phyloP scores from a whole-genome alignment of 2,329 filamentous ascomycete genomes.

The Hypoxylon sp. region DNA sequence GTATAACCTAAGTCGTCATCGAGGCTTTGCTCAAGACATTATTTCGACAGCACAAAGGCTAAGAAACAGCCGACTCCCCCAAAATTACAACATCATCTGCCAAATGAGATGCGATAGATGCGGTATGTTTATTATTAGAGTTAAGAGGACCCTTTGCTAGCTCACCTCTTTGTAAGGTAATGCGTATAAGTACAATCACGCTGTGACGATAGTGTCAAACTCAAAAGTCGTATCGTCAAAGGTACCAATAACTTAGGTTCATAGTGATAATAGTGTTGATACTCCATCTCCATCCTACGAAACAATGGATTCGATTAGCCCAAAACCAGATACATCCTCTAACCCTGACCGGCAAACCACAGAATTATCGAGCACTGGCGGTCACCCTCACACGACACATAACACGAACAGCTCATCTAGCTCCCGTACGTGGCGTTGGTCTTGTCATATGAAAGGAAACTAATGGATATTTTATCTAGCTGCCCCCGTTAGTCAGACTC shows the following conservation, averaged over 20 bases:
- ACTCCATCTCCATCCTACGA: too few relatives aligned
- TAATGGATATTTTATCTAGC: background rate
- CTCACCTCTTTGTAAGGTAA: background rate
- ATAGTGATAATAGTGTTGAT: background rate
- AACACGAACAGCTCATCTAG: background rate
- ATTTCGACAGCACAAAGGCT: background rate
- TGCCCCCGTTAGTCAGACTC: background rate
- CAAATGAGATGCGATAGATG: background rate
- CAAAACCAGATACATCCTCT: background rate
- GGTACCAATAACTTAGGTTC: background rate
- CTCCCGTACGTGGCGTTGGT: background rate
- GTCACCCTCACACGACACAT: background rate
- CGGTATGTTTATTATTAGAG: background rate
- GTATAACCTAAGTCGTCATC: background rate
- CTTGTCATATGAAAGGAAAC: background rate
- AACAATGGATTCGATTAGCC: background rate
- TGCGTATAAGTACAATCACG: background rate
- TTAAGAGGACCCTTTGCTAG: background rate
- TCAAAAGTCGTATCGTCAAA: background rate
- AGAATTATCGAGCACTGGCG: background rate
- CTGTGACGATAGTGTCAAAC: background rate
- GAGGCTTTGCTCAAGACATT: background rate
- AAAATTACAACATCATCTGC: background rate
- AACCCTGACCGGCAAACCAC: background rate
- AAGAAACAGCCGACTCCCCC: background rate